These are phyloP conservation scores for Sphaerulina populicola DNA, from an alignment of 2,329 filamentous ascomycete genomes.

Conservation along the genomic window DNA sequence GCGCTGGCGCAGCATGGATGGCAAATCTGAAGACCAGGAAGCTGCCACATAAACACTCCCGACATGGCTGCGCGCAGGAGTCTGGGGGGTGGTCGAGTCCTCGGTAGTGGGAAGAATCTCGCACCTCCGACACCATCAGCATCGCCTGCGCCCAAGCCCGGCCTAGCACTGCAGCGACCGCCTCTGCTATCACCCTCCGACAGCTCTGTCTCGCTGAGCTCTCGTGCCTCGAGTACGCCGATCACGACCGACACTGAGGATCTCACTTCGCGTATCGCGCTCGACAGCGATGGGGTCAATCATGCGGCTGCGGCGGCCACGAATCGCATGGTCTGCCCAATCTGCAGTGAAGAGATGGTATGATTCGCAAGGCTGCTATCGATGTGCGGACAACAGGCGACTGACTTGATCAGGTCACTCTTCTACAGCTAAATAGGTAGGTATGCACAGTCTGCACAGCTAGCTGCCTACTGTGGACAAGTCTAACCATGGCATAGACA, in stretches of 20 bases:
- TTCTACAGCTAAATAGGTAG: slow-evolving; percentile 81
- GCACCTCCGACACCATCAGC: slow-evolving; percentile 53
- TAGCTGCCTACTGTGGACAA: not conserved
- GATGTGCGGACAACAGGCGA: not conserved
- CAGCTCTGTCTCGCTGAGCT: slow-evolving; percentile 71
- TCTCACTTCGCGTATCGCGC: slow-evolving; percentile 69
- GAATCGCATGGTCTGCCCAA: slow-evolving; percentile 79
- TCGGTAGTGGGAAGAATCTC: slow-evolving; percentile 78
- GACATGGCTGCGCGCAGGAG: slow-evolving; percentile 70
- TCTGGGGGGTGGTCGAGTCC: slow-evolving; percentile 81
- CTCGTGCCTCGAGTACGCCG: slow-evolving; percentile 63
- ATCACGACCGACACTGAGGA: slow-evolving; percentile 67
- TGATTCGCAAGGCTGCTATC: not conserved
- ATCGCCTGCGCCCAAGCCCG: slow-evolving; percentile 47
- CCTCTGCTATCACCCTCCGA: slow-evolving; percentile 53
- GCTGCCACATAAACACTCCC: not conserved
- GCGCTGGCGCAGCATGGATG: slow-evolving; percentile 7
- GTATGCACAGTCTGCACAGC: slow-evolving; percentile 11
- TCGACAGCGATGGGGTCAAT: slow-evolving; percentile 52
- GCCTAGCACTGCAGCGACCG: slow-evolving; percentile 28
- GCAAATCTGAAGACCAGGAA: not conserved
- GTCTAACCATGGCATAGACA: slow-evolving; percentile 44
- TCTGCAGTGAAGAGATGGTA: slow-evolving; percentile 97
- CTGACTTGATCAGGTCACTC: slow-evolving; percentile 58
- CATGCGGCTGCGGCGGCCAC: slow-evolving; percentile 51